phyloP scores from a whole-genome alignment of 2,329 filamentous ascomycete species.

The Claviceps sp. region DNA sequence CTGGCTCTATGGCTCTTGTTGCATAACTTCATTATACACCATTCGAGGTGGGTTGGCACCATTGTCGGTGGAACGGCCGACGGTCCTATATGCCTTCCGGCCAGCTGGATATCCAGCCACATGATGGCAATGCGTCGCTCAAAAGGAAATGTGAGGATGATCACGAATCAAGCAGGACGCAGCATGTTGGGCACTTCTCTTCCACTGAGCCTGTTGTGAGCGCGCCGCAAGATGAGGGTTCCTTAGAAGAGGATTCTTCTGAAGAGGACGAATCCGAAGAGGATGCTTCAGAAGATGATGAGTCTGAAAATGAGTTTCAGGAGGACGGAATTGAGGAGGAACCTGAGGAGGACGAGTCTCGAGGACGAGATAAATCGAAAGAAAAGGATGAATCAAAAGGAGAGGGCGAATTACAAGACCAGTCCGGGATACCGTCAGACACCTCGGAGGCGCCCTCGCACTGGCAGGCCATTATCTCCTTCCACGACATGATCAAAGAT shows the following conservation, averaged over 20 bases:
- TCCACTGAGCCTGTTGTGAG: neutral
- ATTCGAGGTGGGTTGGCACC: neutral
- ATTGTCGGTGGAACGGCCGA: neutral
- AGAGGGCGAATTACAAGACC: neutral
- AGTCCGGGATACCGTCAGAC: neutral
- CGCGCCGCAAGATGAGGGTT: neutral
- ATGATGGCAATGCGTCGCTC: neutral
- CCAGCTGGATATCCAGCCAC: neutral
- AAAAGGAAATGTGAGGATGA: neutral
- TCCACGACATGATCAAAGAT: slow-evolving; percentile 5
- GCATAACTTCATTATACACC: neutral
- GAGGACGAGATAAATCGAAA: too few species aligned
- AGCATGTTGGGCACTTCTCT: neutral
- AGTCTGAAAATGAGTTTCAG: too few species aligned
- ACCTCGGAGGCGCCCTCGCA: neutral
- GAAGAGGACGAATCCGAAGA: neutral
- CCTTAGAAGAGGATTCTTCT: neutral
- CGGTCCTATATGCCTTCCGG: neutral
- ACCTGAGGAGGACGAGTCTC: too few species aligned
- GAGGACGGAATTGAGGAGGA: too few species aligned
- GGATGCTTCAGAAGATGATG: neutral
- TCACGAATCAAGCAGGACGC: neutral
- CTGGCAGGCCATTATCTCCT: slow-evolving; percentile 5
- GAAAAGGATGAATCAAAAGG: neutral
- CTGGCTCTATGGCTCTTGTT: too few species aligned